Base-by-base conservation (phyloP, 1,284 basidiomycete genomes). In the Mycosarcoma mackinlayi region DNA sequence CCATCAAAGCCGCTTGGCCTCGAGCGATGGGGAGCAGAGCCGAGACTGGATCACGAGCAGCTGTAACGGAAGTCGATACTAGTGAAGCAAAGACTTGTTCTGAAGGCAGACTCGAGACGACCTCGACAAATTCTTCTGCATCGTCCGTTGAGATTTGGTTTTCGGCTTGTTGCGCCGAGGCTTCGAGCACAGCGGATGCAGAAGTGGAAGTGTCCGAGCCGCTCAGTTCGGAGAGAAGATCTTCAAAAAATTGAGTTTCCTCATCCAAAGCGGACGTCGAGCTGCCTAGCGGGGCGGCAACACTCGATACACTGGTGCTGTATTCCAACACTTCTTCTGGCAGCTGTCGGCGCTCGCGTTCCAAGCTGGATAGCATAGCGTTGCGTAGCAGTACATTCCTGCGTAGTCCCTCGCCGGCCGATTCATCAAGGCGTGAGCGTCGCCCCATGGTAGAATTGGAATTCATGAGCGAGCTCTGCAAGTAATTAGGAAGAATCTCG, bases 321-420 rank as follows among this genome's bases (percentile, higher is more conserved):
- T 35, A 14, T 0, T 19, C 8, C 9, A 23, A 13, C 3, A 28
- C 19, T 16, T 61, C 67, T 6, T 44, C 40, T 8, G 59, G 47
- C 25, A 53, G 21, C 41, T 65, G 62, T 11, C 62, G 63, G 5
- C 64, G 47, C 40, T 64, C 65, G n/a, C 60, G 51, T 40, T 73
- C 70, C n/a, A 73, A 40, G 45, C 66, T 73, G 21, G 71, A 62
- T 3, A 74, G 60, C 67, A 74, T 71, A 11, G 72, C 67, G 28
- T 74, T 74, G 30, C 72, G 67, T 6, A 74, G 37, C 3, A 74
- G 58, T 10, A 74, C 67, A 34, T 59, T 67, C 38, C 72, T 49
- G 7, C 72, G 63, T 6, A 74, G 64, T 1, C 72, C 67, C 27
- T 70, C 72, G 13, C 72, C 72, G 1, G 72, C 72, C 4, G 72